These are phyloP conservation scores for Hyaloraphidium curvatum DNA, from an alignment of 192 early-diverging fungal species.

Conservation along the genomic window DNA sequence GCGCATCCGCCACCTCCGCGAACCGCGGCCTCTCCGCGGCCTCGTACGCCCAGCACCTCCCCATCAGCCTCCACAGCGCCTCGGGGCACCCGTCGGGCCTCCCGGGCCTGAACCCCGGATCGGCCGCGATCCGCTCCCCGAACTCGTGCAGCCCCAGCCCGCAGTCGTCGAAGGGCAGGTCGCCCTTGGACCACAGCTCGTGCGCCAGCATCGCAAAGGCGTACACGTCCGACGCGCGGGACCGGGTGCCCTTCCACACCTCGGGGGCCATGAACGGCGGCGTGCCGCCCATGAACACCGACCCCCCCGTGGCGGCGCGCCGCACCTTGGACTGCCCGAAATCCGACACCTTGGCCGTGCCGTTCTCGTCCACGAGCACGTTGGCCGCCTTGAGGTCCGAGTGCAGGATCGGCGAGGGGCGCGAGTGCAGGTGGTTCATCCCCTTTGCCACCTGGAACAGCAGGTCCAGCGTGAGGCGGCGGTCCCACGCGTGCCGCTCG, in stretches of 20 bases:
- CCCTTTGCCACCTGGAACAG: background rate
- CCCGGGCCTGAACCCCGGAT: too few relatives aligned
- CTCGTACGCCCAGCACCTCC: too few relatives aligned
- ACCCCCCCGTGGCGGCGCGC: background rate
- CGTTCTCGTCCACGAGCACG: conserved; percentile 2
- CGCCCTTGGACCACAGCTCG: too few relatives aligned
- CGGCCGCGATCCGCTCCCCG: too few relatives aligned
- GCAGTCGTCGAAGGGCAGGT: too few relatives aligned
- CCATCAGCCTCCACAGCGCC: too few relatives aligned
- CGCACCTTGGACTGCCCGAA: background rate
- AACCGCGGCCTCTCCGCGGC: too few relatives aligned
- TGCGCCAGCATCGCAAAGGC: conserved; percentile 3
- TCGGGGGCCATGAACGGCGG: background rate
- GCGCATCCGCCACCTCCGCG: too few relatives aligned
- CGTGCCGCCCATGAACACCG: background rate
- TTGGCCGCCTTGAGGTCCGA: background rate
- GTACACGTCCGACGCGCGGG: background rate
- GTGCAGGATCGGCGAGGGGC: background rate
- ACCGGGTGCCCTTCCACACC: too few relatives aligned
- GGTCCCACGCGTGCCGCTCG: background rate
- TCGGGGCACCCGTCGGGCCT: too few relatives aligned
- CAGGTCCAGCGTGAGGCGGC: background rate
- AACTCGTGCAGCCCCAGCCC: too few relatives aligned
- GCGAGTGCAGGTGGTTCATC: background rate
- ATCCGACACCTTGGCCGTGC: background rate